Evolutionary conservation across 306 rosid species (phyloP).

Genomic region (Cucumis cinereus): DNA sequence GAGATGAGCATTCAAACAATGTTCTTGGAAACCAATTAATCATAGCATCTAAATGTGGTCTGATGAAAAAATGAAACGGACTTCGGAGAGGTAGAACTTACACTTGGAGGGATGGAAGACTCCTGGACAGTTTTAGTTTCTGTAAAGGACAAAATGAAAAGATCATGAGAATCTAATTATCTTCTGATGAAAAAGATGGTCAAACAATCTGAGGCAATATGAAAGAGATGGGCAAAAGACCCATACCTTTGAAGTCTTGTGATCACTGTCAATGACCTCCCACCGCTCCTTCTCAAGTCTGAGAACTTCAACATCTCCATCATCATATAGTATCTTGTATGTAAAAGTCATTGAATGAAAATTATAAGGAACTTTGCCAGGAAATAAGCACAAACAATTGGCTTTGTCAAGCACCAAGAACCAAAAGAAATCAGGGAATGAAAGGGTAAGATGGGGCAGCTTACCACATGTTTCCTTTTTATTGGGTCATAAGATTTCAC

Average conservation of each 20-base stretch:
- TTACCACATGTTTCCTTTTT: constrained; percentile 90
- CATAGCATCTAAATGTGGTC: background rate
- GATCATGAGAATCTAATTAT: constrained; percentile 20
- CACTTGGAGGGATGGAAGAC: constrained; percentile 34
- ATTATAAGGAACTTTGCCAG: constrained; percentile 4
- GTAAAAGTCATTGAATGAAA: constrained; percentile 4
- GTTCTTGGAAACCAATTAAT: background rate
- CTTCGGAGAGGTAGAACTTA: constrained; percentile 31
- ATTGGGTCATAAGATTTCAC: constrained; percentile 69
- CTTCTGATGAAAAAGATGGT: constrained; percentile 13
- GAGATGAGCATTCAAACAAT: background rate
- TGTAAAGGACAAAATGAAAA: constrained; percentile 27
- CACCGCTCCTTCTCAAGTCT: constrained; percentile 46
- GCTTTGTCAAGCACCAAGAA: background rate
- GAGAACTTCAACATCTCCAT: constrained; percentile 59
- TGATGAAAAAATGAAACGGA: background rate
- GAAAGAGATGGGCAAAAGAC: constrained; percentile 6
- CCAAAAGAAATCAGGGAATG: constrained; percentile 4
- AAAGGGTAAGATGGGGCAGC: constrained; percentile 23
- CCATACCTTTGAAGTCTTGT: constrained; percentile 35
- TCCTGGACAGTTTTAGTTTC: constrained; percentile 51
- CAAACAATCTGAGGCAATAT: constrained; percentile 9
- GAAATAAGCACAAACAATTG: background rate
- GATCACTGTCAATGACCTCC: constrained; percentile 41
- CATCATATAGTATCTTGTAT: constrained; percentile 58